Evolutionary conservation across 75 land plant genomes (phyloP).

Genomic region (Larix kaempferi): DNA sequence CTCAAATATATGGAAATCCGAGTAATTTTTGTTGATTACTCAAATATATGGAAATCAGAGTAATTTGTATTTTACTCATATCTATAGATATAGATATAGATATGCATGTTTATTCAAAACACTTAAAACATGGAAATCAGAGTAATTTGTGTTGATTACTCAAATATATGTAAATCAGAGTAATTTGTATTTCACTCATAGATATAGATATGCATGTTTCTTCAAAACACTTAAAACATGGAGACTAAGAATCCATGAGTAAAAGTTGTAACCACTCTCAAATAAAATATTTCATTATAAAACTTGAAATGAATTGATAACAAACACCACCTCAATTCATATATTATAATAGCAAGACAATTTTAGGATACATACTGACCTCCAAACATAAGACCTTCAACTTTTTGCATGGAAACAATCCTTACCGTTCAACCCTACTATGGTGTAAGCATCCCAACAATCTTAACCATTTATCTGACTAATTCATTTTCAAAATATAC

Average conservation of each 20-base stretch:
- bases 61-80: too few species aligned
- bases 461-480: slow-evolving; percentile 87
- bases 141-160: too few species aligned
- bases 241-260: not conserved
- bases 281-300: not conserved
- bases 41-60: too few species aligned
- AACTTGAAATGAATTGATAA: not conserved
- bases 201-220: too few species aligned
- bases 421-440: slow-evolving; percentile 97
- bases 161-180: too few species aligned
- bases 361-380: slow-evolving; percentile 37
- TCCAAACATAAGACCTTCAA: slow-evolving; percentile 96
- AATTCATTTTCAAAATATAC: slow-evolving; percentile 96
- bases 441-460: slow-evolving; percentile 69
- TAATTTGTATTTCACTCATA: too few species aligned
- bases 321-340: not conserved
- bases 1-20: too few species aligned
- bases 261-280: not conserved
- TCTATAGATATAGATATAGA: too few species aligned
- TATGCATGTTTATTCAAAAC: too few species aligned
- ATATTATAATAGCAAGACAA: not conserved
- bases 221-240: not conserved
- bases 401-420: slow-evolving; percentile 93
- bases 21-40: too few species aligned
- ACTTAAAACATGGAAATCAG: too few species aligned